A percentile compares a stretch with the other conserved stretches of the same genome.
phyloP scores from a whole-genome alignment of 306 rosid genomes.

The Citrullus mucosospermus region DNA sequence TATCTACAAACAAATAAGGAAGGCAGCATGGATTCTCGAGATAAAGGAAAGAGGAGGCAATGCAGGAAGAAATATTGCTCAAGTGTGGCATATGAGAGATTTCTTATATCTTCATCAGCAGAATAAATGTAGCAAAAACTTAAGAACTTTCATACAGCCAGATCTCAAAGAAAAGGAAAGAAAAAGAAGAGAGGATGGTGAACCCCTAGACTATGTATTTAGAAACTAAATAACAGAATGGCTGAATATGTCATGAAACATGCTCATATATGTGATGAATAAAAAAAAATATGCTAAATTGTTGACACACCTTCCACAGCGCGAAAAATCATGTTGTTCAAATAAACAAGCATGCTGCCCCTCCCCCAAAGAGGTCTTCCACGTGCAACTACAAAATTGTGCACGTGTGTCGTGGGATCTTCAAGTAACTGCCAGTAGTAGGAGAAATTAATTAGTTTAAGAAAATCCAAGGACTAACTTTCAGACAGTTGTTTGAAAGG shows the following conservation, averaged over 20 bases:
- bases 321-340: conserved; percentile 59
- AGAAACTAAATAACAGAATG: neutral
- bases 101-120: neutral
- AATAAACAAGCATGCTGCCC: conserved; percentile 52
- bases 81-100: neutral
- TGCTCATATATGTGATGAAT: neutral
- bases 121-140: neutral
- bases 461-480: neutral
- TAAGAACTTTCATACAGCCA: neutral
- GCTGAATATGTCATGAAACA: neutral
- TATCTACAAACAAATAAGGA: neutral
- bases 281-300: conserved; percentile 15
- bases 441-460: neutral
- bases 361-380: conserved; percentile 68
- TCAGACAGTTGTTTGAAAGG: neutral
- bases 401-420: conserved; percentile 51
- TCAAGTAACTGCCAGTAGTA: conserved; percentile 42
- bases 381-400: conserved; percentile 49
- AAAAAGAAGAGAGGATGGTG: neutral
- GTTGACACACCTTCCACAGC: conserved; percentile 47
- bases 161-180: neutral
- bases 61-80: neutral
- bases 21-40: neutral
- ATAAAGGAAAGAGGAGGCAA: neutral
- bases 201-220: neutral